These are phyloP conservation scores for Rhizophagus sp. DNA, from an alignment of 192 early-diverging fungal species.

Conservation along the genomic window DNA sequence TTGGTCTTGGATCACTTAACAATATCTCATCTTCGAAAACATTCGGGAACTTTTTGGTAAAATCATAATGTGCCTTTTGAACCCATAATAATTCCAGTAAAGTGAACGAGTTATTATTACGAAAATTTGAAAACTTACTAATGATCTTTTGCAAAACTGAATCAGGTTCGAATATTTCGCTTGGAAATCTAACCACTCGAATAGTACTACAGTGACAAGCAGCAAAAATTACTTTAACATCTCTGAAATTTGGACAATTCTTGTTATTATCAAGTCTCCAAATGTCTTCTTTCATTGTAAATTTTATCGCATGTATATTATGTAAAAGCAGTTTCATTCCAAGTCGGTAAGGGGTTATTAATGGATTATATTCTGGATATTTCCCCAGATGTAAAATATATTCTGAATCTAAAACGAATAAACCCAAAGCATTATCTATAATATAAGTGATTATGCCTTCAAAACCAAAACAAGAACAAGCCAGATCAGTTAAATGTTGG, in stretches of 20 bases:
- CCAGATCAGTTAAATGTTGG: not conserved
- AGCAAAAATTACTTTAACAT: conserved; percentile 3
- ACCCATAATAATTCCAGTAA: conserved; percentile 4
- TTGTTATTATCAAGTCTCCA: not conserved
- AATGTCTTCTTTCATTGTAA: not conserved
- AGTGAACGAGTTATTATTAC: not conserved
- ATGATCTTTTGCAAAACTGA: not conserved
- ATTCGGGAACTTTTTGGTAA: not conserved
- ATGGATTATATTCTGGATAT: conserved; percentile 3
- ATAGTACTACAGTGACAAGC: conserved; percentile 10
- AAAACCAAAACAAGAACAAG: not conserved
- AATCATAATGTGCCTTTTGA: not conserved
- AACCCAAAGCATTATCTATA: conserved; percentile 27
- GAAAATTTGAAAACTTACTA: conserved; percentile 11
- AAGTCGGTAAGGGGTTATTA: not conserved
- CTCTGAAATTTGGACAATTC: not conserved
- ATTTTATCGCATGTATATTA: conserved; percentile 4
- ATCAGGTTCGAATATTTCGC: not conserved
- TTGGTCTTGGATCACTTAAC: not conserved
- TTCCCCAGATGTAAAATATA: not conserved
- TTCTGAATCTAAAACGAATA: conserved; percentile 4
- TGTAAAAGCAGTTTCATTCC: conserved; percentile 5
- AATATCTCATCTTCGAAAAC: not conserved
- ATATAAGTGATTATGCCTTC: not conserved
- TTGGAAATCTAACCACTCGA: not conserved